Base-by-base conservation (phyloP, 139 green algal species). In the Coelastrella sp. region DNA sequence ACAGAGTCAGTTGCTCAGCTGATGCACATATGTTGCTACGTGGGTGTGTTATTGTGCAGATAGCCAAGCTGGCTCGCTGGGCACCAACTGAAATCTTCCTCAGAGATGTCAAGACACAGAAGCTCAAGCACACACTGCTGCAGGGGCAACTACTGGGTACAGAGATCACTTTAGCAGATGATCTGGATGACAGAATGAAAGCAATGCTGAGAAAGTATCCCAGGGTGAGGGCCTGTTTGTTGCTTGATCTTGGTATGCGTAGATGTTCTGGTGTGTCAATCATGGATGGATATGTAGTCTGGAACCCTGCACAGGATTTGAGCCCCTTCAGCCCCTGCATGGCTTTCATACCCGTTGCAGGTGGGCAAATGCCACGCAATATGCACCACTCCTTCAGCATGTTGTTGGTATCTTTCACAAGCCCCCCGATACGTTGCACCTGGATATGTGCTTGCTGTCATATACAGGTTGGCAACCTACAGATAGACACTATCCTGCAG, bases 41-140 rank as follows among this genome's bases (percentile, higher is more conserved):
- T 17, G 8, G 45, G 11, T 57, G 45, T 57, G 27, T 19, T 34
- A 9, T 5, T 27, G 5, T 34, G 53, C 21, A 64, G 53, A 21
- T 64, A 3, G 21, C 17, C 17, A 19, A 64, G 5, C 53, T 13
- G 30, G 53, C 53, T 21, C 53, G 53, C 53, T 34, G 53, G 53
- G 27, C 11, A 32, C 53, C 53, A 32, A n/a, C 6, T 27, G 53
- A 64, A 8, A 27, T 64, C 17, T 27, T 64, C 17, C 9, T 17
- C 53, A 17, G 17, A 9, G 53, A 64, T 21, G 30, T 64, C 53
- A 64, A 64, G 21, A 64, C 53, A n/a, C 17, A 27, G 53, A 41
- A 82, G 45, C n/a, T 82, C 17, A 82, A 71, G 53, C 35, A 53
- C 27, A 21, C 48, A n/a, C 21, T 82, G 35, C 53, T 82, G 75